Base-by-base conservation (phyloP, 2,329 filamentous ascomycete genomes). In the Colletotrichum sp. region DNA sequence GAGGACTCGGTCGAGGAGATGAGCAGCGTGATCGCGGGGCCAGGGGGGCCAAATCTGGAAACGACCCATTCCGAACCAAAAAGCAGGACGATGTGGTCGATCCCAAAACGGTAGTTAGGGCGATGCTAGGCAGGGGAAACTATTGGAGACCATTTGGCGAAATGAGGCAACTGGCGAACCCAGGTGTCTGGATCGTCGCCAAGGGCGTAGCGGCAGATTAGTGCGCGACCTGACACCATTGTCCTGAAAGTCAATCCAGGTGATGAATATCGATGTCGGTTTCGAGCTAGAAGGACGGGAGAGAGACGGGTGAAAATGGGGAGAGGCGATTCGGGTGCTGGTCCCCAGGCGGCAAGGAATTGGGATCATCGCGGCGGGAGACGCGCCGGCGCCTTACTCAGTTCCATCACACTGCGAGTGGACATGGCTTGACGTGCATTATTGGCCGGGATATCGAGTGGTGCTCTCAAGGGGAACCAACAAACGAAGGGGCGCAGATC, bases 141-240 rank as follows among this genome's bases (percentile, higher is more conserved):
- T 69, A 74, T 73, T 74, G 70, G 72, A 44, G 28, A 62, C 49
- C 32, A 60, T 74, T 76, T 76, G 74, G 74, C 74, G 74, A 76
- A 72, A 76, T 76, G 74, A 76, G 49, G 32, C 15, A 67, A 64
- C 59, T 69, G 70, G 18, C 34, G 52, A 73, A 26, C 74, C 74
- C 59, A 36, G 74, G 34, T 34, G 30, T 59, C 59, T 64, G 64
- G 71, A 49, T 69, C 26, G 59, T n/a, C 16, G 70, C 49, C 65
- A 60, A 69, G 68, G 21, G 24, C 18, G 32, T 49, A 44, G 34
- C 39, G 73, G 39, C 34, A 49, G 21, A 18, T 26, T 73, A 64
- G 44, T 52, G 44, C 21, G 26, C 57, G 44, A 36, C 16, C 32
- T 62, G 72, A 62, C 28, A 44, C 36, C 21, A 39, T 63, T 39